phyloP scores from a whole-genome alignment of 768 basidiomycete genomes.

The Mycena rebaudengoi region DNA sequence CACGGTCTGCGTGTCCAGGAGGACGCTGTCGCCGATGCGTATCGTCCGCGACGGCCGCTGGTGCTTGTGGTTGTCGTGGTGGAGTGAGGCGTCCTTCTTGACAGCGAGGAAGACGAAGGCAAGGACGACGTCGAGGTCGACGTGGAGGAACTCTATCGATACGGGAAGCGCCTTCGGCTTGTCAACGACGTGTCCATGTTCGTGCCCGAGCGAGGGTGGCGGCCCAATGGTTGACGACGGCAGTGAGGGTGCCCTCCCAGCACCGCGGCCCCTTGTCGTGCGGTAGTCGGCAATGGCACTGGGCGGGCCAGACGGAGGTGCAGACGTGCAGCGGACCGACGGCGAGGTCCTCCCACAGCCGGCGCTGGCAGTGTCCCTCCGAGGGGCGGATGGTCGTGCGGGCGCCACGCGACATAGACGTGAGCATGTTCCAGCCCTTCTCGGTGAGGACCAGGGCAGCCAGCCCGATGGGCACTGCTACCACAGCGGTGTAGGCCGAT shows the following conservation, averaged over 20 bases:
- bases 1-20: neutral
- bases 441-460: neutral
- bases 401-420: neutral
- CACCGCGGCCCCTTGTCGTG: neutral
- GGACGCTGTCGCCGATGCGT: neutral
- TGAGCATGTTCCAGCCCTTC: neutral
- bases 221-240: neutral
- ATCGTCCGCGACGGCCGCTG: neutral
- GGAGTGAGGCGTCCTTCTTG: neutral
- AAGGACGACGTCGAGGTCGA: neutral
- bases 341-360: neutral
- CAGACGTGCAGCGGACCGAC: neutral
- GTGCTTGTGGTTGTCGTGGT: neutral
- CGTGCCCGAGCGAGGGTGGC: neutral
- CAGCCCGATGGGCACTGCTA: neutral
- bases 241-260: neutral
- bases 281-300: neutral
- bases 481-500: neutral
- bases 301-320: neutral
- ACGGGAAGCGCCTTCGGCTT: neutral
- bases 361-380: neutral
- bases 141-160: neutral
- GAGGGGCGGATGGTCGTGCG: neutral
- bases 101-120: neutral
- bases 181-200: neutral